Evolutionary conservation across 1,284 basidiomycete genomes (phyloP).

Genomic region (Rhodotorula sp.): DNA sequence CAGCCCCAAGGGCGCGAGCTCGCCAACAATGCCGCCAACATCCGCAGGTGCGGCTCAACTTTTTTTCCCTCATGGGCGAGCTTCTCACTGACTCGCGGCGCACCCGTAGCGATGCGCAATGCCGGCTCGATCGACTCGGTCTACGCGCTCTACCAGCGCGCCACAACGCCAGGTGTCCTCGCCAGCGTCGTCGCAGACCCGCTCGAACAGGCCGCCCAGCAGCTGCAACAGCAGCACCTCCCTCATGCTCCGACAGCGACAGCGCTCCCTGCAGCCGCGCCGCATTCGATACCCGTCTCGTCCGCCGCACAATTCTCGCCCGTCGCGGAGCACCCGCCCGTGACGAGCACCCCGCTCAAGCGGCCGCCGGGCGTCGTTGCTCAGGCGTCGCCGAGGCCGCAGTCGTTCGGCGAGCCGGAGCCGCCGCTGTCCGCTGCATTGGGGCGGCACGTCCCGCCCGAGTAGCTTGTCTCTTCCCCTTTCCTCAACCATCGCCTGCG

Average conservation of each 20-base stretch:
- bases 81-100: background rate
- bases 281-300: background rate
- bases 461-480: constrained; percentile 44
- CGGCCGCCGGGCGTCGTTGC: background rate
- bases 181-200: background rate
- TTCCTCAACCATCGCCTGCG: constrained; percentile 52
- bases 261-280: background rate
- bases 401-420: constrained; percentile 11
- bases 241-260: background rate
- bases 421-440: constrained; percentile 18
- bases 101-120: background rate
- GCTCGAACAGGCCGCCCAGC: background rate
- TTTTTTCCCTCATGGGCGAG: too few relatives aligned
- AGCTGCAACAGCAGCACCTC: background rate
- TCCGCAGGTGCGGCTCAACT: background rate
- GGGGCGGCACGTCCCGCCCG: constrained; percentile 8
- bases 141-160: constrained; percentile 23
- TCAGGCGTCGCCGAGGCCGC: background rate
- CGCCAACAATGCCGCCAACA: background rate
- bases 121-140: constrained; percentile 21
- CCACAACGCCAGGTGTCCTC: constrained; percentile 6
- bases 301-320: constrained; percentile 3
- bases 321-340: constrained; percentile 59
- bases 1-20: background rate
- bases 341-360: background rate